phyloP scores from a whole-genome alignment of 2,329 filamentous ascomycete species.

The Zalaria obscura region DNA sequence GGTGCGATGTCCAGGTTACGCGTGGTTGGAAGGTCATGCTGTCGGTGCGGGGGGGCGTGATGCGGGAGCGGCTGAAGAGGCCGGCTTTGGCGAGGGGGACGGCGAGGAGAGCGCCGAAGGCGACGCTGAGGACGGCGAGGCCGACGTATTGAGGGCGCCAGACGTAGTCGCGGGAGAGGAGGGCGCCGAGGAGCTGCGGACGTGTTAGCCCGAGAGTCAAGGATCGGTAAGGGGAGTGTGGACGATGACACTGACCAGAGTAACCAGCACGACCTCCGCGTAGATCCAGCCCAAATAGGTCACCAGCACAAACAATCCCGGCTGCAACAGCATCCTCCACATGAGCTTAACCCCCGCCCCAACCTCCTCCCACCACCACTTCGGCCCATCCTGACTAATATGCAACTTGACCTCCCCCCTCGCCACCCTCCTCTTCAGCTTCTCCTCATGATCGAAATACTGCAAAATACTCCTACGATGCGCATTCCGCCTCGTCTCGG shows the following conservation, averaged over 20 bases:
- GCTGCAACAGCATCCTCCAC: conserved; percentile 57
- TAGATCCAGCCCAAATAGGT: conserved; percentile 70
- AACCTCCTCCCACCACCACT: conserved; percentile 65
- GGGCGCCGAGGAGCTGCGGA: conserved; percentile 46
- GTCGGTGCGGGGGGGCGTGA: conserved; percentile 45
- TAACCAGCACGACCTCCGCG: conserved; percentile 58
- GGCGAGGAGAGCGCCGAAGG: conserved; percentile 54
- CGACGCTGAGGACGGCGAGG: conserved; percentile 49
- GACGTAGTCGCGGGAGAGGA: conserved; percentile 55
- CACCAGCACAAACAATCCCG: conserved; percentile 57
- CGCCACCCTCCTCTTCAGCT: conserved; percentile 41
- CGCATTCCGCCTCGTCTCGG: conserved; percentile 56
- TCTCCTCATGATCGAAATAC: conserved; percentile 36
- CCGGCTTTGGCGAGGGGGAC: conserved; percentile 63
- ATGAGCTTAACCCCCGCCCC: conserved; percentile 55
- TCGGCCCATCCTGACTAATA: conserved; percentile 54
- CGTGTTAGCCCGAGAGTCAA: background rate
- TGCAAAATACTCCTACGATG: conserved; percentile 56
- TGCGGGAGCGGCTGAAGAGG: conserved; percentile 50
- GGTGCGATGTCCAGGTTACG: conserved; percentile 57
- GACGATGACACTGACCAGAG: conserved; percentile 37
- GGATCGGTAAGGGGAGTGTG: background rate
- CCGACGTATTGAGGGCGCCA: conserved; percentile 53
- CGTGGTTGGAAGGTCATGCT: conserved; percentile 52
- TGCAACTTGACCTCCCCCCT: conserved; percentile 67